These are phyloP conservation scores for Talaromyces wortmannii DNA, from an alignment of 495 filamentous ascomycete species.

Conservation along the genomic window DNA sequence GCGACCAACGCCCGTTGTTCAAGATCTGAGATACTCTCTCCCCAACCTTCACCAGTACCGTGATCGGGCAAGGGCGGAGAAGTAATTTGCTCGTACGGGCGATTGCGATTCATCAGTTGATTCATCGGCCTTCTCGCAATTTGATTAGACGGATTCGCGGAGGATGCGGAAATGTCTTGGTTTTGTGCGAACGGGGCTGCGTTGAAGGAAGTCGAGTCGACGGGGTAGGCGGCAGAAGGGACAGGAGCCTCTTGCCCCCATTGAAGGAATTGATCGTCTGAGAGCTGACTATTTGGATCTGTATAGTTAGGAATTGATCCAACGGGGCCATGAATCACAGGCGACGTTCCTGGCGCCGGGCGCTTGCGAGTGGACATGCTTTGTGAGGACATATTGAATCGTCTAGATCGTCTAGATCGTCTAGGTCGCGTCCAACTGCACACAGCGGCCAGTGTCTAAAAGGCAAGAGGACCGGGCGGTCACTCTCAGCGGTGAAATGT, in stretches of 20 bases:
- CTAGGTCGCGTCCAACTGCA: background rate
- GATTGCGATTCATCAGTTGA: slow-evolving; percentile 48
- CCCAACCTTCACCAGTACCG: slow-evolving; percentile 40
- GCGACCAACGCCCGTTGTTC: slow-evolving; percentile 68
- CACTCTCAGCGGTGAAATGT: background rate
- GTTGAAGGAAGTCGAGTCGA: slow-evolving; percentile 35
- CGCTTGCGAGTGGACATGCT: slow-evolving; percentile 55
- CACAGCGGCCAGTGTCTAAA: background rate
- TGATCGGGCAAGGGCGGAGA: slow-evolving; percentile 44
- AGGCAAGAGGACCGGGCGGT: slow-evolving; percentile 2
- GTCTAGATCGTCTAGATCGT: background rate
- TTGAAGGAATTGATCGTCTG: slow-evolving; percentile 49
- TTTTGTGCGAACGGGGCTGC: slow-evolving; percentile 23
- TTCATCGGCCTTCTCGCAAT: slow-evolving; percentile 59
- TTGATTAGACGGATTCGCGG: slow-evolving; percentile 51
- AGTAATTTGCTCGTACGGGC: slow-evolving; percentile 38
- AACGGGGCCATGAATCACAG: slow-evolving; percentile 45
- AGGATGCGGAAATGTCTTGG: slow-evolving; percentile 35
- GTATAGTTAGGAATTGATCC: slow-evolving; percentile 24
- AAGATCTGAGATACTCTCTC: slow-evolving; percentile 64
- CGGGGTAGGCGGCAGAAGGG: slow-evolving; percentile 20
- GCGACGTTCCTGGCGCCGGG: slow-evolving; percentile 63
- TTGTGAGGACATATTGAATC: slow-evolving; percentile 33
- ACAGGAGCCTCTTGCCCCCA: slow-evolving; percentile 38
- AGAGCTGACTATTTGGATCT: slow-evolving; percentile 29